Base-by-base conservation (phyloP, 202 grass and related monocot genomes). In the Musa balbisiana region DNA sequence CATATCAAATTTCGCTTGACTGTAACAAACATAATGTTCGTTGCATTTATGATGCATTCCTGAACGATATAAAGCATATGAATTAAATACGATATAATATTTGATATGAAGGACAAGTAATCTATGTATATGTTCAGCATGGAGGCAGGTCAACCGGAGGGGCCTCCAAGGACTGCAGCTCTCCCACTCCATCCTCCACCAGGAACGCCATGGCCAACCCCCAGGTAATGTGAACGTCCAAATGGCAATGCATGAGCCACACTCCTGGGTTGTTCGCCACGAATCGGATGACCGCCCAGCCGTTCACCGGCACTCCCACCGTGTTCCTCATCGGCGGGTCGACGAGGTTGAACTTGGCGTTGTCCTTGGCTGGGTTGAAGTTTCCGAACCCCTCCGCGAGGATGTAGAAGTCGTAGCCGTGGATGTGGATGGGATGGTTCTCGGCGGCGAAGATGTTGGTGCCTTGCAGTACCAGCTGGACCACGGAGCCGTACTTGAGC, bases 261-360 rank as follows among this genome's bases (percentile, higher is more conserved):
- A 92, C 89, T 51, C 89, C 92, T 0, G 92, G 92, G 72, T 96
- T 96, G 76, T 96, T 81, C 0, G 89, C 92, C 25, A 92, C 84
- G 67, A 88, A 92, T 55, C 90, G 67, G 71, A 96, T 92, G 21
- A 90, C 93, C 0, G 93, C 93, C 93, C 93, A 97, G 1, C 90
- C 93, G 59, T 91, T 97, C 16, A 91, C 88, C 1, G 93, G 90
- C 78, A 97, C 93, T 58, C 62, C 86, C 16, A 97, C 90, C 17
- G 93, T 97, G 78, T 97, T 97, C 80, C 93, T 72, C 88, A 85
- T 79, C n/a, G 93, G 88, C 15, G 93, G 93, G 70, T 97, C 93
- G 0, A 92, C 77, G 1, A 97, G 58, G 84, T 97, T 97, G 68
- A 97, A 91, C 79, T 80, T 92, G 8, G 69, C 73, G 0, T 77